Evolutionary conservation across 768 basidiomycete genomes (phyloP), one percentile per base, ranked within the genome.

Genomic region (Amanita rubescens): DNA sequence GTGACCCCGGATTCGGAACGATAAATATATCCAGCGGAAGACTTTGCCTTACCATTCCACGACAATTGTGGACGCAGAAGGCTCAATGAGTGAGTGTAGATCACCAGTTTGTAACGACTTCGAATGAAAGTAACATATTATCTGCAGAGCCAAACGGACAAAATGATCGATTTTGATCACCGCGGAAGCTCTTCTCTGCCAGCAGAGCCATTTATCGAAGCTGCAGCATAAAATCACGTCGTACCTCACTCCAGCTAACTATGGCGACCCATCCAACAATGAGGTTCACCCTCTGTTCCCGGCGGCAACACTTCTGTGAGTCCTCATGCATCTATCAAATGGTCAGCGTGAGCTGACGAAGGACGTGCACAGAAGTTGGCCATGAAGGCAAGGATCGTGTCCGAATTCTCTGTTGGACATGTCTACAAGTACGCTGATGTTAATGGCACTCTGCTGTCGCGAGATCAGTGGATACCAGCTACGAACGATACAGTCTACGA

Each of bases 341-440:
- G n/a, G n/a, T n/a, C n/a, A n/a, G n/a, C 27, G 27, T 30, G 27
- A 30, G 5, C 3, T 30, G 27, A 30, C 3, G 24, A 39, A 11
- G 9, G 32, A 17, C 10, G 17, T 41, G 25, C 10, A 63, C n/a
- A n/a, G n/a, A 61, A 17, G 55, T 66, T 1, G 63, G 59, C 5
- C 63, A 64, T 38, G 30, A 64, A 22, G 59, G 55, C 38, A 60
- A 55, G n/a, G 14, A 60, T 64, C 35, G 63, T 66, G 5, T 65
- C 63, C 15, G 59, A 65, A 49, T 66, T 65, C 35, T 62, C 62
- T 20, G 60, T 63, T n/a, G 65, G 65, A 2, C 51, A 63, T 15
- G 44, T 58, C 3, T 49, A 49, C 12, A 58, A 57, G 35, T 66
- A 66, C 43, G 57, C 59, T 3, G 55, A 65, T 50, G 58, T 58